A percentile compares a stretch with the other conserved stretches of the same genome.
These are phyloP conservation scores for Fusarium poae DNA, from an alignment of 2,329 filamentous ascomycete species.

Conservation along the genomic window DNA sequence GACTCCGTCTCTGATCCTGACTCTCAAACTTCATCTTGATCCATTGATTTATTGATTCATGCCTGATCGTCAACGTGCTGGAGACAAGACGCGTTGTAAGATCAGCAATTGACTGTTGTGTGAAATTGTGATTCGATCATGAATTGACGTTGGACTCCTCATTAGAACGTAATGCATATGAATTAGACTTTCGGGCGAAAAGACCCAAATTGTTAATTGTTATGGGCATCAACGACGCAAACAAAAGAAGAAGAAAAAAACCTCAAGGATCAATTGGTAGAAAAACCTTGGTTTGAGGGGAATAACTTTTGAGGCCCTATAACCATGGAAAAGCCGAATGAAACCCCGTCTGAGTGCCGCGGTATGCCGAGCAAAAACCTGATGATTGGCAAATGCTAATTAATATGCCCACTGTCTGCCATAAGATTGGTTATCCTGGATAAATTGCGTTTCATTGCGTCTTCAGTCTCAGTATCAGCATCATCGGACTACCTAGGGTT, in stretches of 20 bases:
- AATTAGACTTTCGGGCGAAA: constrained; percentile 7
- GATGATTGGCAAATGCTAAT: constrained; percentile 31
- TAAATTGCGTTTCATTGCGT: constrained; percentile 35
- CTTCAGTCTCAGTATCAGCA: constrained; percentile 7
- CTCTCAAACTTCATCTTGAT: neutral
- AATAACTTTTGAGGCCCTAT: constrained; percentile 18
- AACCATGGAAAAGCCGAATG: constrained; percentile 25
- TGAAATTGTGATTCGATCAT: constrained; percentile 26
- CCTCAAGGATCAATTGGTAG: constrained; percentile 7
- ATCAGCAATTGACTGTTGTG: constrained; percentile 37
- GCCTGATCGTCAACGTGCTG: constrained; percentile 21
- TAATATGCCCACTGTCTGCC: constrained; percentile 14
- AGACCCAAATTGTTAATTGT: constrained; percentile 1
- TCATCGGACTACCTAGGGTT: constrained; percentile 7
- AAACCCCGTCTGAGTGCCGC: constrained; percentile 35
- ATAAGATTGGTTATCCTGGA: constrained; percentile 24
- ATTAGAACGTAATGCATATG: constrained; percentile 1
- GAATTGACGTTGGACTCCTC: constrained; percentile 7
- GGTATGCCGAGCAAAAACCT: constrained; percentile 18
- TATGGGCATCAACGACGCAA: neutral
- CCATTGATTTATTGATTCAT: neutral
- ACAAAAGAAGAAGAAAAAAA: neutral
- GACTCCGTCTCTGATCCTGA: neutral
- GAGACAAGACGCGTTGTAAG: constrained; percentile 16
- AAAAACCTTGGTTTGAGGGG: constrained; percentile 29